These are phyloP conservation scores for Chlorencoelia australis DNA, from an alignment of 2,329 filamentous ascomycete species.

Conservation along the genomic window DNA sequence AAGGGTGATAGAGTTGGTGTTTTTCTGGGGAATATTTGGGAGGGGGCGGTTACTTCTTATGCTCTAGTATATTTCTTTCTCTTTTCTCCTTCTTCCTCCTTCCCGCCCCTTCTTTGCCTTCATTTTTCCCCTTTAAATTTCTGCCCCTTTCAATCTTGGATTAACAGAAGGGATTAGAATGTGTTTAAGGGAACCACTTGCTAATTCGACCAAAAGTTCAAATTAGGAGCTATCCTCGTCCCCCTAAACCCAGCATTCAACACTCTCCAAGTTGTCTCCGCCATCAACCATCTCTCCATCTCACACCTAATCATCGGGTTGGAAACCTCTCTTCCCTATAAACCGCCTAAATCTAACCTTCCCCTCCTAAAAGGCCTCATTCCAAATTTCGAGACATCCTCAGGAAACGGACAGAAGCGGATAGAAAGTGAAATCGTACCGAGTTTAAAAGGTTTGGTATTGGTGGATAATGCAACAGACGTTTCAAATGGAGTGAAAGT, in stretches of 20 bases:
- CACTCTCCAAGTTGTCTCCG: slow-evolving; percentile 63
- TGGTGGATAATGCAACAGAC: slow-evolving; percentile 64
- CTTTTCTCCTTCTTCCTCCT: not conserved
- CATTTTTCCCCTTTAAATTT: no score
- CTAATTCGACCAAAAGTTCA: not conserved
- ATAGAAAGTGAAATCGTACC: slow-evolving; percentile 48
- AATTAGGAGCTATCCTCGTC: slow-evolving; percentile 37
- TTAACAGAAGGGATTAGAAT: no score
- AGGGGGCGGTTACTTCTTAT: slow-evolving; percentile 80
- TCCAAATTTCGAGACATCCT: slow-evolving; percentile 33
- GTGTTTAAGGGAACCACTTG: not conserved
- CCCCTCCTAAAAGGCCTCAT: slow-evolving; percentile 45
- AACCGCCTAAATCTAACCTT: slow-evolving; percentile 49
- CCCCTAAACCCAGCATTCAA: slow-evolving; percentile 90
- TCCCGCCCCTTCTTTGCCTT: slow-evolving; percentile 5
- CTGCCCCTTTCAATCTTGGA: no score
- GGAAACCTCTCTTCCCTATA: slow-evolving; percentile 74
- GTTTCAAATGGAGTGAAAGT: slow-evolving; percentile 30
- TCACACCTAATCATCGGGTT: slow-evolving; percentile 73
- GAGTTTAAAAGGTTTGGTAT: slow-evolving; percentile 57
- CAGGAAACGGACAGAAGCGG: slow-evolving; percentile 5
- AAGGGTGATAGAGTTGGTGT: slow-evolving; percentile 82
- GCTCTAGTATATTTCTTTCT: slow-evolving; percentile 49
- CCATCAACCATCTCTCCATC: slow-evolving; percentile 64
- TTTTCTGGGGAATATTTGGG: slow-evolving; percentile 73